Conservation (phyloP, 2,329 filamentous ascomycete species). For the Xylariaceae sp. region DNA sequence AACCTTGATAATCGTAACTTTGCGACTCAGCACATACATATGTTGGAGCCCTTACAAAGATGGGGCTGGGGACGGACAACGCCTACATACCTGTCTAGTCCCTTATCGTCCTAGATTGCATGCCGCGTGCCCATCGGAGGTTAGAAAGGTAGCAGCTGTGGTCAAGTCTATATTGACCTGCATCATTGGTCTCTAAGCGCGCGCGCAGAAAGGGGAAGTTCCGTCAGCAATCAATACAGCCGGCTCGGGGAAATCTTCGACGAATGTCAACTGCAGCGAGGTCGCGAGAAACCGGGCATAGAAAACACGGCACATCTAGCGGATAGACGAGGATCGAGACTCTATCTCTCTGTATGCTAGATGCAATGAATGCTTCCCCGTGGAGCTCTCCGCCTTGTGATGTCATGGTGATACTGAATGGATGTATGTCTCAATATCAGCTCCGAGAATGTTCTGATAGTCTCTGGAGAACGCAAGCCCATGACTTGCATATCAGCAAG, state of each 20-base stretch:
- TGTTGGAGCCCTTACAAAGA: too few species aligned
- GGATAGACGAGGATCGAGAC: conserved; percentile 1
- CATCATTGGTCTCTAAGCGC: conserved; percentile 16
- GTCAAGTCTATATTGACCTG: conserved; percentile 25
- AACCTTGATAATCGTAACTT: too few species aligned
- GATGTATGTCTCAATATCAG: conserved; percentile 1
- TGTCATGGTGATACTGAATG: conserved; percentile 8
- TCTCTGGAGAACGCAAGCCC: neutral
- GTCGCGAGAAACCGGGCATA: conserved; percentile 8
- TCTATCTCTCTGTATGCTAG: neutral
- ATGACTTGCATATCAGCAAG: neutral
- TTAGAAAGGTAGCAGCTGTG: conserved; percentile 10
- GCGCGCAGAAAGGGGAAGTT: conserved; percentile 18
- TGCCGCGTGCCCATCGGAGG: too few species aligned
- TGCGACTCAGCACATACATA: too few species aligned
- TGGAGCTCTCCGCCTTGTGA: conserved; percentile 1
- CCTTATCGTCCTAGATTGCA: too few species aligned
- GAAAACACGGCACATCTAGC: conserved; percentile 7
- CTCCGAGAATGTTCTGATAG: neutral
- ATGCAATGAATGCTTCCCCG: neutral
- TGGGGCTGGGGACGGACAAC: too few species aligned
- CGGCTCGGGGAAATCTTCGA: conserved; percentile 17
- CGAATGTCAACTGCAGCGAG: conserved; percentile 5
- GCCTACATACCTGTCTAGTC: too few species aligned
- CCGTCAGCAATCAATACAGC: conserved; percentile 25